Evolutionary conservation across 2,329 filamentous ascomycete genomes (phyloP).

Genomic region (Cordyceps farinosa): DNA sequence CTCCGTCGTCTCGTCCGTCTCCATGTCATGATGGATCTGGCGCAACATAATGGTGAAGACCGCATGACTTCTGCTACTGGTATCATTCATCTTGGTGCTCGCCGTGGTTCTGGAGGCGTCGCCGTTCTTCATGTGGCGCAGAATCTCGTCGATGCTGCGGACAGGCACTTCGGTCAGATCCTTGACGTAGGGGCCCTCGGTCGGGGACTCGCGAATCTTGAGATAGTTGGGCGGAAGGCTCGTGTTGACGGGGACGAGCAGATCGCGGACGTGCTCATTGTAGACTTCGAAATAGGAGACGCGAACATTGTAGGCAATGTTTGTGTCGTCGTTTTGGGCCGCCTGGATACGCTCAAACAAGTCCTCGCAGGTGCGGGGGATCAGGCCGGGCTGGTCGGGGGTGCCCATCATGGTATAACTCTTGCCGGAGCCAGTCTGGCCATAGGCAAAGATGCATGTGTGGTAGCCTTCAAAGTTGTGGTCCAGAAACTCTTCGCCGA

Average conservation of each 20-base stretch:
- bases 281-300: conserved; percentile 99
- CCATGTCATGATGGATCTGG: conserved; percentile 95
- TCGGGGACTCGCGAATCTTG: conserved; percentile 93
- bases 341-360: conserved; percentile 89
- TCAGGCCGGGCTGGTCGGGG: conserved; percentile 80
- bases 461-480: conserved; percentile 99
- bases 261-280: conserved; percentile 96
- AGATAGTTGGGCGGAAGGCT: conserved; percentile 84
- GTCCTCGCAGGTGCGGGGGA: conserved; percentile 92
- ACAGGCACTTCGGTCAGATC: conserved; percentile 92
- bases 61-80: conserved; percentile 90
- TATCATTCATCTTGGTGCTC: conserved; percentile 99
- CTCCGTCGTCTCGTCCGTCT: conserved; percentile 97
- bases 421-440: conserved; percentile 95
- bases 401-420: conserved; percentile 98
- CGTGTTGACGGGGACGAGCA: conserved; percentile 69
- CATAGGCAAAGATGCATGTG: conserved; percentile 98
- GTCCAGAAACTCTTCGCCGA: conserved; percentile 95
- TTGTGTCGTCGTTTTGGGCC: conserved; percentile 72
- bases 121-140: conserved; percentile 85
- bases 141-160: conserved; percentile 78
- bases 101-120: conserved; percentile 85
- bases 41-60: conserved; percentile 98
- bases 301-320: conserved; percentile 93
- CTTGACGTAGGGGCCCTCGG: conserved; percentile 94